phyloP scores from a whole-genome alignment of 805 yeast genomes.

The Clavispora fructus region DNA sequence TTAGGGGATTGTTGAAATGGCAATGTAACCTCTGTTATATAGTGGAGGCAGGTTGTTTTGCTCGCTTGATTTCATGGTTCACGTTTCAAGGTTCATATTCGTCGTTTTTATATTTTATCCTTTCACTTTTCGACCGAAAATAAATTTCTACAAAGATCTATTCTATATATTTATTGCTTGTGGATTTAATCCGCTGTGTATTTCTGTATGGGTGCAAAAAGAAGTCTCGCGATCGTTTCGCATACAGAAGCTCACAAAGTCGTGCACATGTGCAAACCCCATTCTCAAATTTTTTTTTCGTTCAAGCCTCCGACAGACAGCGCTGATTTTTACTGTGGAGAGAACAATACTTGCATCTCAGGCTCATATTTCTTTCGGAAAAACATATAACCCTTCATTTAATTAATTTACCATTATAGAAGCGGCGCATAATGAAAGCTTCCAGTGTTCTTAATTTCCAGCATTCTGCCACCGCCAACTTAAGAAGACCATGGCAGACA shows the following conservation, averaged over 20 bases:
- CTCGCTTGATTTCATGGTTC: no score
- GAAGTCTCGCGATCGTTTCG: background rate
- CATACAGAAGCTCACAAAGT: background rate
- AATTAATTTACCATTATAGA: background rate
- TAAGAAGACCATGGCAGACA: conserved; percentile 87
- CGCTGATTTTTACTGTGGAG: background rate
- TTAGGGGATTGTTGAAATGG: background rate
- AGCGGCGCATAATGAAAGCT: conserved; percentile 12
- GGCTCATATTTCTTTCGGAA: background rate
- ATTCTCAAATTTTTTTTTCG: background rate
- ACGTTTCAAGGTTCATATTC: no score
- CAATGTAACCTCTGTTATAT: no score
- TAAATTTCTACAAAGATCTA: no score
- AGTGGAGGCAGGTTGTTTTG: no score
- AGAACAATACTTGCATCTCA: background rate
- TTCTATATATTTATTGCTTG: no score
- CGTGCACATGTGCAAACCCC: background rate
- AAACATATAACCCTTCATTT: background rate
- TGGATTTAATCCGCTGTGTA: background rate
- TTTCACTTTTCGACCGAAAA: no score
- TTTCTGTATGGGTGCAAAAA: background rate
- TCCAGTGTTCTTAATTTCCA: conserved; percentile 15
- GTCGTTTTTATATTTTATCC: no score
- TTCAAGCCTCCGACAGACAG: background rate
- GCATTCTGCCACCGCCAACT: conserved; percentile 30